phyloP scores from a whole-genome alignment of 208 protist species.

The Acanthamoeba culbertsoni region DNA sequence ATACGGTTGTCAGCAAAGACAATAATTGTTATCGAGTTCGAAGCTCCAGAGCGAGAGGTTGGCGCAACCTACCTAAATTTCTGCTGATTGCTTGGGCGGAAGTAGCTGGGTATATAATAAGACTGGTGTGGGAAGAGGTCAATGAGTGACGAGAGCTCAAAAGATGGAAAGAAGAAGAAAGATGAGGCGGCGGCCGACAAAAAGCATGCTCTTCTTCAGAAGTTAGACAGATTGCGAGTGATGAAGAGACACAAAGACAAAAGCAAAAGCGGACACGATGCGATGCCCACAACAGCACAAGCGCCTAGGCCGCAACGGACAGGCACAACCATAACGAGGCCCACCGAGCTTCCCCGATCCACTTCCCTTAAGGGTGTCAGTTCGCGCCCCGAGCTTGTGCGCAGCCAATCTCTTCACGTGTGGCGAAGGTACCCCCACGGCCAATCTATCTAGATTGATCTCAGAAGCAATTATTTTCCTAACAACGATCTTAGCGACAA shows the following conservation, averaged over 20 bases:
- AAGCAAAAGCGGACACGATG: neutral
- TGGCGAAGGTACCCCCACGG: conserved; percentile 15
- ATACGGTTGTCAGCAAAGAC: neutral
- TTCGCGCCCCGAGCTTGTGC: neutral
- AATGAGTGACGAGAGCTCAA: neutral
- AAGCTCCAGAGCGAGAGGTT: neutral
- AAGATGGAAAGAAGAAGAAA: conserved; percentile 22
- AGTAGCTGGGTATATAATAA: neutral
- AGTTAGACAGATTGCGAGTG: neutral
- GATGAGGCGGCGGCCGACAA: neutral
- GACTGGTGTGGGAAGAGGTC: neutral
- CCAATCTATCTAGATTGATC: too few species aligned
- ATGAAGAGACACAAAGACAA: conserved; percentile 45
- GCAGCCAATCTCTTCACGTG: conserved; percentile 50
- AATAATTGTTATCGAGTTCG: neutral
- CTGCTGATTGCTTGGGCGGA: neutral
- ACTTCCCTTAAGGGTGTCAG: conserved; percentile 24
- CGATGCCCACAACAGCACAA: neutral
- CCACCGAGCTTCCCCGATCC: neutral
- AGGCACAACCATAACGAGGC: neutral
- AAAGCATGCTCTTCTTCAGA: conserved; percentile 53
- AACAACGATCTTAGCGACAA: neutral
- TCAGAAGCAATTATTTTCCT: neutral
- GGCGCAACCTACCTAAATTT: neutral
- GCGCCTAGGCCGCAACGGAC: neutral